Percentiles rank a stretch among this genome's conserved stretches.
Evolutionary conservation across 805 yeast species (phyloP).

Genomic region (Kodamaea kaohsiungensis): DNA sequence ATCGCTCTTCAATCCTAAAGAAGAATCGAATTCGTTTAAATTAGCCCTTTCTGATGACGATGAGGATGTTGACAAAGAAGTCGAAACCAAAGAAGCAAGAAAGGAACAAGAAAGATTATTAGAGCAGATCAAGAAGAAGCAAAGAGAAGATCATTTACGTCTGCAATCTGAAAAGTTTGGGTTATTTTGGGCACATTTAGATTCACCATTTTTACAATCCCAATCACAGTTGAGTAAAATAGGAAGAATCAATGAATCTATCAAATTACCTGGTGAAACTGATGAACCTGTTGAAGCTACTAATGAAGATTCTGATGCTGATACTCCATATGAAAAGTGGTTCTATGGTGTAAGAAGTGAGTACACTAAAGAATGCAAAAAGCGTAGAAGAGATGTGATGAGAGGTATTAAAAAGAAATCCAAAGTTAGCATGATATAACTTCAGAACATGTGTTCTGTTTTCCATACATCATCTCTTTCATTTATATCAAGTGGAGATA

Average conservation of each 20-base stretch:
- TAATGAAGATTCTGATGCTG: conserved; percentile 28
- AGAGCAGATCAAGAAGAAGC: conserved; percentile 32
- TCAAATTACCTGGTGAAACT: conserved; percentile 38
- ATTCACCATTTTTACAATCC: conserved; percentile 83
- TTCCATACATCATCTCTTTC: too few species aligned
- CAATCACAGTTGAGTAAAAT: conserved; percentile 77
- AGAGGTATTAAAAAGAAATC: conserved; percentile 55
- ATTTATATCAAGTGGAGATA: not conserved
- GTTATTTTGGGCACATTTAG: conserved; percentile 78
- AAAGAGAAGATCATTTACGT: conserved; percentile 26
- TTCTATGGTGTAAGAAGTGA: conserved; percentile 86
- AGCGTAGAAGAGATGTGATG: conserved; percentile 70
- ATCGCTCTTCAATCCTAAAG: conserved; percentile 50
- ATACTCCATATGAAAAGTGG: conserved; percentile 63
- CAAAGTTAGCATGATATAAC: conserved; percentile 2
- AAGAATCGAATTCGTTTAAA: conserved; percentile 29
- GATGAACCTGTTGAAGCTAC: conserved; percentile 15
- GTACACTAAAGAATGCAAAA: conserved; percentile 71
- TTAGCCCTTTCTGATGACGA: conserved; percentile 45
- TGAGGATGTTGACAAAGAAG: conserved; percentile 44
- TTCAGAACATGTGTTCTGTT: not conserved
- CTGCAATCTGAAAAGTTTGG: conserved; percentile 36
- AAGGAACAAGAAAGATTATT: conserved; percentile 27
- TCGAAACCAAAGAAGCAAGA: conserved; percentile 20
- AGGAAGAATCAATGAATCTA: conserved; percentile 31